Evolutionary conservation across 495 filamentous ascomycete species (phyloP), one percentile per base, ranked within the genome.

Genomic region (Delitschia confertaspora): DNA sequence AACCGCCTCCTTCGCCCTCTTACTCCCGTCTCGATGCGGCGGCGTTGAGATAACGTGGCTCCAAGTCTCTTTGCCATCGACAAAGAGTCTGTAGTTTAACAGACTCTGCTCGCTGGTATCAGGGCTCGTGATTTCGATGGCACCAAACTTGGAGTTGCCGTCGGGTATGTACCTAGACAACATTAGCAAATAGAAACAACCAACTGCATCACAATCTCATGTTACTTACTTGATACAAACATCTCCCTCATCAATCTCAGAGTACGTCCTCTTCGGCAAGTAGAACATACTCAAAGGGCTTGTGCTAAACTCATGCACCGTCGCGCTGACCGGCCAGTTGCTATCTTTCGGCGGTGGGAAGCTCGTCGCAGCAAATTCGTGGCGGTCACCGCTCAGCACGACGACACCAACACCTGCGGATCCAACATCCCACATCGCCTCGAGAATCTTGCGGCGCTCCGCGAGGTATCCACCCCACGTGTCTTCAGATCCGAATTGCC

Each of bases 231-330:
- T 88, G 37, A 94, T 70, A 45, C 73, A 60, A 4, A 89, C 70
- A 60, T 95, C 88, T 49, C 87, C 81, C 0, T 72, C 65, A 56
- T 91, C 86, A 1, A 68, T 76, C 60, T 93, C 83, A 29, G 63
- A 55, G 58, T 95, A 98, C 2, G 88, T 86, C 4, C 80, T 72
- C n/a, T 85, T 63, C 1, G 91, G 91, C 7, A 93, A 66, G 55
- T 85, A 95, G 55, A 98, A 98, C 76, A 95, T 93, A 51, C 74
- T 89, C 27, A 96, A 58, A 17, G 91, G 91, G 38, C 84, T 87
- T 10, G 81, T 83, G 29, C 80, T 85, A 59, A 94, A 96, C 63
- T 96, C 89, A 52, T 87, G 76, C 1, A 93, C 76, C 0, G 82
- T 76, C 0, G 73, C 69, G 21, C 57, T 70, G 24, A 75, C 61